These are phyloP conservation scores for Verticillium zaregamsianum DNA, from an alignment of 2,329 filamentous ascomycete genomes.

Conservation along the genomic window DNA sequence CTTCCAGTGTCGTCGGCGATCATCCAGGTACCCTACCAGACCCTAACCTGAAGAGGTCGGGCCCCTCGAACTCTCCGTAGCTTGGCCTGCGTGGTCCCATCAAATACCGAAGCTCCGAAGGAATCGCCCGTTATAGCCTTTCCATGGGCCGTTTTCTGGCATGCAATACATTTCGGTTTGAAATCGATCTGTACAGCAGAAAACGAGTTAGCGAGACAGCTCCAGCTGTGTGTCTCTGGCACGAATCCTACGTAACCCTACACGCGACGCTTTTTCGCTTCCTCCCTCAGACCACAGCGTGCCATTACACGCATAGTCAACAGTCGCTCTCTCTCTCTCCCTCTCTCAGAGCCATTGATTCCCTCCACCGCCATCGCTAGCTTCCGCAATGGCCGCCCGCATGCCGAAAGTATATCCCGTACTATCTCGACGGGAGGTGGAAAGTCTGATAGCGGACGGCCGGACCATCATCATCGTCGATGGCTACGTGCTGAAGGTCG, in stretches of 20 bases:
- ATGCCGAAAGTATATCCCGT: neutral
- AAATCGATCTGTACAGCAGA: neutral
- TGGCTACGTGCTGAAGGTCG: slow-evolving; percentile 76
- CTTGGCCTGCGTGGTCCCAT: neutral
- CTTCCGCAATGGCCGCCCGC: neutral
- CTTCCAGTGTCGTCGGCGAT: neutral
- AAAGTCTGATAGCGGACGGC: slow-evolving; percentile 79
- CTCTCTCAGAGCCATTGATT: neutral
- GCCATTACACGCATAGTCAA: neutral
- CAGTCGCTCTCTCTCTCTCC: neutral
- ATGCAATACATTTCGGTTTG: neutral
- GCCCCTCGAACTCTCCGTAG: neutral
- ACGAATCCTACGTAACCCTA: neutral
- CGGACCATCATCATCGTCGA: slow-evolving; percentile 77
- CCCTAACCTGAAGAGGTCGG: neutral
- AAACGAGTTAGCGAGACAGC: neutral
- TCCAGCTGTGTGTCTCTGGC: neutral
- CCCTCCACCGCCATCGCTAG: neutral
- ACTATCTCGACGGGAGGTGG: slow-evolving; percentile 49
- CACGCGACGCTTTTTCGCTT: neutral
- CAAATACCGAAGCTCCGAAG: neutral
- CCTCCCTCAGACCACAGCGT: neutral
- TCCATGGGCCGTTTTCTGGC: neutral
- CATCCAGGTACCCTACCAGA: neutral
- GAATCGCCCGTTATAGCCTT: neutral